A percentile compares a stretch with the other conserved stretches of the same genome.
These are phyloP conservation scores for Trichosporon sp. DNA, from an alignment of 1,284 basidiomycete genomes.

Conservation along the genomic window DNA sequence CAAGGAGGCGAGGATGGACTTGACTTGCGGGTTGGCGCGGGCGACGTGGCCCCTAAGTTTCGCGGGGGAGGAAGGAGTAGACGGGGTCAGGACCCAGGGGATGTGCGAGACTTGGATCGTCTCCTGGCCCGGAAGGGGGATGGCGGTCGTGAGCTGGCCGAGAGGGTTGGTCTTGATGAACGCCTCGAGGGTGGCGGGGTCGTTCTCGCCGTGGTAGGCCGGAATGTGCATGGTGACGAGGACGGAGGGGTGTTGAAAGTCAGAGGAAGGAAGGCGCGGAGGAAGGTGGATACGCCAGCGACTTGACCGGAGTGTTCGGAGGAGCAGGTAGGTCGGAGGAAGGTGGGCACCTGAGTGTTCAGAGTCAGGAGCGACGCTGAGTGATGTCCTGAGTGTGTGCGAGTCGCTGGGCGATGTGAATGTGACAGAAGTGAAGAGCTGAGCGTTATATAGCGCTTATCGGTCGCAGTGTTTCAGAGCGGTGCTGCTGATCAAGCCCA, in stretches of 20 bases:
- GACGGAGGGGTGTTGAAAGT: too few species aligned
- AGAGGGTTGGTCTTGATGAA: conserved; percentile 58
- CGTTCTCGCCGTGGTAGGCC: conserved; percentile 56
- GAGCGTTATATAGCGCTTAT: too few species aligned
- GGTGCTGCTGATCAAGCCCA: too few species aligned
- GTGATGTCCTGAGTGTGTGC: too few species aligned
- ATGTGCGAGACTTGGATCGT: conserved; percentile 59
- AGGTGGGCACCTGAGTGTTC: too few species aligned
- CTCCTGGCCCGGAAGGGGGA: conserved; percentile 43
- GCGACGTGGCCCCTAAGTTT: conserved; percentile 54
- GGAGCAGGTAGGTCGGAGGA: too few species aligned
- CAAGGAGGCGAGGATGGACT: conserved; percentile 38
- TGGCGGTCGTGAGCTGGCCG: conserved; percentile 57
- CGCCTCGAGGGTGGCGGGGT: conserved; percentile 51
- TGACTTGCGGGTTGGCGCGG: conserved; percentile 54
- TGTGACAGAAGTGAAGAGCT: too few species aligned
- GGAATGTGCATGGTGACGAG: conserved; percentile 57
- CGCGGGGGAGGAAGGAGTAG: conserved; percentile 25
- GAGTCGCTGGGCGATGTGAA: too few species aligned
- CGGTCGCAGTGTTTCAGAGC: too few species aligned
- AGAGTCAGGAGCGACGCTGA: too few species aligned
- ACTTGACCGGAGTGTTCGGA: too few species aligned
- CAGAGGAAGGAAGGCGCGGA: too few species aligned
- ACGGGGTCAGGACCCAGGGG: conserved; percentile 56
- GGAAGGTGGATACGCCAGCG: neutral